Conservation (phyloP, 345 rosid genomes). For the Clausena lansium region DNA sequence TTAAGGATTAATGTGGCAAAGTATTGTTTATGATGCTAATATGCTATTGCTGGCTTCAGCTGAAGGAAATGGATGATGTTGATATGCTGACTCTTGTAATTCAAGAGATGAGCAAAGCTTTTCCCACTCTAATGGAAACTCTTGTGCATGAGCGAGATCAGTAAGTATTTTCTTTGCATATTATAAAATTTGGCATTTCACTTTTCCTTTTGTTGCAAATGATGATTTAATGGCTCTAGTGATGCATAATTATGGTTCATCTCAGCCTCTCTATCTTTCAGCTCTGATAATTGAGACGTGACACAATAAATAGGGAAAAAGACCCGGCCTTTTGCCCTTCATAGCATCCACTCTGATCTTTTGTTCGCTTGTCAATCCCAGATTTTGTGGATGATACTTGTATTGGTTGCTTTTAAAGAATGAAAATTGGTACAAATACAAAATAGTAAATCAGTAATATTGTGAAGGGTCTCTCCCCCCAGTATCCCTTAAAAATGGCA, state of each 20-base stretch:
- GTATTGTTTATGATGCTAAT: constrained; percentile 9
- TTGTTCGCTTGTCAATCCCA: background rate
- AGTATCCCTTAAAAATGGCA: background rate
- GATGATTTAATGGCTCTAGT: background rate
- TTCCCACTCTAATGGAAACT: constrained; percentile 92
- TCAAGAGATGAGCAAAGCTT: constrained; percentile 97
- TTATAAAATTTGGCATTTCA: background rate
- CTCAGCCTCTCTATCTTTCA: background rate
- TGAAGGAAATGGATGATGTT: constrained; percentile 86
- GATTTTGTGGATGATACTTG: background rate
- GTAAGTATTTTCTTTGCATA: constrained; percentile 48
- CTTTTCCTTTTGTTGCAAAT: background rate
- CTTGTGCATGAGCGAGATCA: constrained; percentile 96
- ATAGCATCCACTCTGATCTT: background rate
- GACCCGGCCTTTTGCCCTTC: background rate
- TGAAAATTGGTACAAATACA: background rate
- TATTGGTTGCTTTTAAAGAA: constrained; percentile 2
- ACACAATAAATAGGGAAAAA: background rate
- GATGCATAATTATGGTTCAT: background rate
- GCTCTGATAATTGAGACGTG: background rate
- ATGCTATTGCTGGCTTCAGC: constrained; percentile 40
- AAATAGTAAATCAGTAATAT: background rate
- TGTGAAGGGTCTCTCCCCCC: background rate
- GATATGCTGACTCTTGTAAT: constrained; percentile 96
- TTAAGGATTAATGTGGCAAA: constrained; percentile 2